Evolutionary conservation across 257 asterid species (phyloP).

Genomic region (Vinca minor): DNA sequence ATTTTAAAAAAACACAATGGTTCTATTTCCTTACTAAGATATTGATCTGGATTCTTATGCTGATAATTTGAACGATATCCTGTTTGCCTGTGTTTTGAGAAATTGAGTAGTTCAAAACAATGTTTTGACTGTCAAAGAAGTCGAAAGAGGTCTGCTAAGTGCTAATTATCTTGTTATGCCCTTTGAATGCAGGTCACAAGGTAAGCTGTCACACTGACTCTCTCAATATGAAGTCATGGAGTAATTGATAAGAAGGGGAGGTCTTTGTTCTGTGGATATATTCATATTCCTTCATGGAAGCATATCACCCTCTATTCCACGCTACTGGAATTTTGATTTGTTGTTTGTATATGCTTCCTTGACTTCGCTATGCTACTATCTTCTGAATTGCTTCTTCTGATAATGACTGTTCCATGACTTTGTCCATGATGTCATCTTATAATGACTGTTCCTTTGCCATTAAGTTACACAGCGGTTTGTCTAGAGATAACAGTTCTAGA

Average conservation of each 20-base stretch:
- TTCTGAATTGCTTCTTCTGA: not conserved
- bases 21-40: too few relatives aligned
- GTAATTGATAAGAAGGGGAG: slow-evolving; percentile 26
- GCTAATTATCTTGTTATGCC: slow-evolving; percentile 9
- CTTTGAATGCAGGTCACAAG: slow-evolving; percentile 68
- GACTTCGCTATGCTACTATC: not conserved
- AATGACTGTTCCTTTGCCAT: too few relatives aligned
- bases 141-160: not conserved
- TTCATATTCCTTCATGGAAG: not conserved
- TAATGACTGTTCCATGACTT: too few relatives aligned
- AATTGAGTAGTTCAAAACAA: not conserved
- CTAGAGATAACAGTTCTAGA: too few relatives aligned
- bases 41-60: not conserved
- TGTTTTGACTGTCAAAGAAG: too few relatives aligned
- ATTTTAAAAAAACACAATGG: not conserved
- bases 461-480: too few relatives aligned
- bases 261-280: slow-evolving; percentile 12
- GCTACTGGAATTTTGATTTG: too few relatives aligned
- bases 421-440: too few relatives aligned
- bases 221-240: slow-evolving; percentile 24
- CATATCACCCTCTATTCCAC: not conserved
- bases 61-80: not conserved
- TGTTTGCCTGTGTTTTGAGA: not conserved
- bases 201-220: slow-evolving; percentile 39
- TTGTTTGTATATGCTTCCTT: too few relatives aligned